Evolutionary conservation across 2,329 filamentous ascomycete genomes (phyloP), one percentile per base, ranked within the genome.

Genomic region (Coniochaeta hoffmannii): DNA sequence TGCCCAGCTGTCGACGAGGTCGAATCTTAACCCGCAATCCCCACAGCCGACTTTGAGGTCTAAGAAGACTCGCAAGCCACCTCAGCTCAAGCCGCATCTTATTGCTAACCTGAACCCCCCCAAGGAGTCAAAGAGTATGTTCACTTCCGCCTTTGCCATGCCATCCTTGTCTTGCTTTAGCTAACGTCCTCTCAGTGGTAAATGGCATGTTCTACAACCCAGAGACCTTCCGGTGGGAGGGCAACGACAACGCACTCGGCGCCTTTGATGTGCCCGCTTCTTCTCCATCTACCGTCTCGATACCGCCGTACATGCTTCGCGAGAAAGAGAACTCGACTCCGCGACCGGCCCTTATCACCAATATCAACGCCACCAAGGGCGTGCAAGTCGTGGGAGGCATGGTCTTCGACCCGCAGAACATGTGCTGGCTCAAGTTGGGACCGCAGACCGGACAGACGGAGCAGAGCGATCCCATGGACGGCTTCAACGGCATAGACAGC

Each of bases 121-220:
- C 58, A 89, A 88, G 63, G 87, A 90, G 62, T 79, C 87, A 32
- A 96, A 93, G 76, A 86, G 90, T 95, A 78, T 77, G 84, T 76
- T 28, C 44, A 14, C 28, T 14, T 50, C 38, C 28, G n/a, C 14
- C 28, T 24, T 34, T 24, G 24, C 41, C 4, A 5, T 19, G 2
- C 19, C 24, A 9, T 12, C 22, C 28, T 28, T 51, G 12, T n/a
- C 31, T 5, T 41, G 7, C 17, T 14, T 9, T 31, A 22, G 22
- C 44, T 10, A 50, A 56, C 31, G 52, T n/a, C 55, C 35, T 46
- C 30, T 60, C 12, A 93, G 90, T 86, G 65, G 82, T 96, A 58
- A 94, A 96, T 70, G 94, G 93, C 60, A 99, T 99, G 94, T 87
- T 85, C 55, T 99, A 96, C 69, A 97, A 99, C 66, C 90, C 94